These are phyloP conservation scores for Tolypocladium tundrense DNA, from an alignment of 2,329 filamentous ascomycete genomes.

Conservation along the genomic window DNA sequence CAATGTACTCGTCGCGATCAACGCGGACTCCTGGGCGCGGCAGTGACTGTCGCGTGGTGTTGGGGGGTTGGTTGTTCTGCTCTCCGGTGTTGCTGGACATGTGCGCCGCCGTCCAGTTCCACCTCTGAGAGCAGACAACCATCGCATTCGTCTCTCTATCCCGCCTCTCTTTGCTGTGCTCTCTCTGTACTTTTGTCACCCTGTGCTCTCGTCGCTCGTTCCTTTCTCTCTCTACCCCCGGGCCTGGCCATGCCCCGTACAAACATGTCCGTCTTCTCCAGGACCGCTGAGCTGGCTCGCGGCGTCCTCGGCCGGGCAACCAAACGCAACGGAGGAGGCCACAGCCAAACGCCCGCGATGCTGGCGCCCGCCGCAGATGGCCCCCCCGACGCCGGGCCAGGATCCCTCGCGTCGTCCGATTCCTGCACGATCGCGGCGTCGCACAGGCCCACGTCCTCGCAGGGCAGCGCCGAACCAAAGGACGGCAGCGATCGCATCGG, in stretches of 20 bases:
- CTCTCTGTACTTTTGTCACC: not conserved
- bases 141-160: not conserved
- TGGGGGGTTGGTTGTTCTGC: not conserved
- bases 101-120: not conserved
- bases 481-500: not conserved
- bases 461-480: not conserved
- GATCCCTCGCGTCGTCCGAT: not conserved
- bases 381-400: not conserved
- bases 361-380: conserved; percentile 3
- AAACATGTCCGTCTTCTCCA: not conserved
- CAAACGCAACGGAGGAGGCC: not conserved
- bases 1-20: too few relatives aligned
- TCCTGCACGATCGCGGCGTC: not conserved
- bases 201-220: too few relatives aligned
- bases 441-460: not conserved
- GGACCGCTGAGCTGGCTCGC: not conserved
- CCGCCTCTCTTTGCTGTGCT: not conserved
- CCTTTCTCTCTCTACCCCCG: not conserved
- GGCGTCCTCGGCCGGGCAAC: not conserved
- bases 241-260: not conserved
- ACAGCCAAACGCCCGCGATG: not conserved
- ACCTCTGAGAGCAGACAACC: not conserved
- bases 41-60: not conserved
- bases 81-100: not conserved
- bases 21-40: not conserved